phyloP scores from a whole-genome alignment of 176 grass and related monocot species.

The Leersia perrieri region DNA sequence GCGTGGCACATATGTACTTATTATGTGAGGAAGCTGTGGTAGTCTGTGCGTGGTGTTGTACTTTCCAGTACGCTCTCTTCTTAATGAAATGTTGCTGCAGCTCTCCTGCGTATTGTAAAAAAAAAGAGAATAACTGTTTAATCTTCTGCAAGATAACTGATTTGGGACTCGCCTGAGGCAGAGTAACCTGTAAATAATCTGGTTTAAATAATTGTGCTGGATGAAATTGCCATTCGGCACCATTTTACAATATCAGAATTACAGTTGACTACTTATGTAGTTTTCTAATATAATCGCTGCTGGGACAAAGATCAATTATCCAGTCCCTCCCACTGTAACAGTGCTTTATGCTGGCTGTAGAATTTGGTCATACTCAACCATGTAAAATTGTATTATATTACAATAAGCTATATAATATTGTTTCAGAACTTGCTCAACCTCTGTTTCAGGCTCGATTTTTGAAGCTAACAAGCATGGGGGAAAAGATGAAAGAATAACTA shows the following conservation, averaged over 20 bases:
- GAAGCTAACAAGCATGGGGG: not conserved
- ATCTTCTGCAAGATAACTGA: not conserved
- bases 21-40: too few relatives aligned
- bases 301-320: not conserved
- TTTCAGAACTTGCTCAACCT: not conserved
- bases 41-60: too few relatives aligned
- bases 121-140: not conserved
- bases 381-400: not conserved
- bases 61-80: too few relatives aligned
- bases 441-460: too few relatives aligned
- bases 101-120: too few relatives aligned
- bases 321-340: not conserved
- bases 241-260: not conserved
- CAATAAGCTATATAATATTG: not conserved
- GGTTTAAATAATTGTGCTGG: not conserved
- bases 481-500: not conserved
- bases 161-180: not conserved
- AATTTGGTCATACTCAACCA: too few relatives aligned
- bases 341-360: not conserved
- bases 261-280: not conserved
- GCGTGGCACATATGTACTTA: too few relatives aligned
- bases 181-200: not conserved
- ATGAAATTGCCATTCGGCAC: not conserved
- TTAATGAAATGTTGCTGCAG: too few relatives aligned
- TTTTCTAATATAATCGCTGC: not conserved